Evolutionary conservation across 2,329 filamentous ascomycete genomes (phyloP), one percentile per base, ranked within the genome.

Genomic region (Aspergillus felis): DNA sequence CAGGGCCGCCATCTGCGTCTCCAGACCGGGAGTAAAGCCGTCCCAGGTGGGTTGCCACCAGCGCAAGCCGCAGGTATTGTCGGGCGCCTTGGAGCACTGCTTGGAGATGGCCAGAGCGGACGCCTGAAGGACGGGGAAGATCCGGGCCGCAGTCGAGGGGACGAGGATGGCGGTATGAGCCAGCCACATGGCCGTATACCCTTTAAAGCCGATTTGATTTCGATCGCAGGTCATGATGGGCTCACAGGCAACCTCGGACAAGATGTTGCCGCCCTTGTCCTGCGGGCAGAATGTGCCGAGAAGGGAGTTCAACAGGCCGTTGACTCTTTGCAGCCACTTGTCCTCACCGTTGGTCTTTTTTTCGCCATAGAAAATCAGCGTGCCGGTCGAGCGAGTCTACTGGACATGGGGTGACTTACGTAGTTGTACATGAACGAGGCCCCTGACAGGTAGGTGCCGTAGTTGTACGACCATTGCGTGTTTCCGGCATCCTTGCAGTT

Each of bases 121-220:
- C 0, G 72, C 79, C 47, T 76, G 73, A 14, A 90, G 77, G 28
- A 82, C 78, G 1, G 82, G 80, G 58, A 82, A 74, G 62, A 90
- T 83, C 24, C 68, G 74, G 0, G 78, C 71, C 22, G 70, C 69
- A 1, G 82, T 84, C 54, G 79, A 79, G 0, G 87, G 87, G 0
- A 83, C 86, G 14, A 89, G 58, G 65, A 86, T 79, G 3, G 83
- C 80, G 1, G 82, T 79, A 22, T 81, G 77, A 2, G 83, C 78
- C 64, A 89, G 75, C 84, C 86, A 88, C 41, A 86, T 82, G 65
- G 84, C 81, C 17, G 88, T 76, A 61, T 86, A 87, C 44, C 86
- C 86, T 73, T 89, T 89, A 81, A 87, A 90, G 1, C 82, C 84
- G 54, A 83, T 72, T 80, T 90, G 88, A 64, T 92, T 89, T 52